phyloP scores from a whole-genome alignment of 768 basidiomycete species.

The Rhizopogon sp. region DNA sequence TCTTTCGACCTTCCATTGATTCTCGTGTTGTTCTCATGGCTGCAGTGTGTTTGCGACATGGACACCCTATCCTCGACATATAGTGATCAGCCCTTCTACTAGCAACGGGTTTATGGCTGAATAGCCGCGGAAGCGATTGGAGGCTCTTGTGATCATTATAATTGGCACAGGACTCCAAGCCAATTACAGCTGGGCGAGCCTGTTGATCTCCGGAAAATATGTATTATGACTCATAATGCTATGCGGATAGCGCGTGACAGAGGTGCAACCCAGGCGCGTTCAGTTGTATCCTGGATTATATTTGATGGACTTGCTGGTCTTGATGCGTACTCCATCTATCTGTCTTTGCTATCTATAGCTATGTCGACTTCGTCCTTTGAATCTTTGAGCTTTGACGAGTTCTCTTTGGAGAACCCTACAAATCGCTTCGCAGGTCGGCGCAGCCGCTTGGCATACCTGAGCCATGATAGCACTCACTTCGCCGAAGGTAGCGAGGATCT shows the following conservation, averaged over 20 bases:
- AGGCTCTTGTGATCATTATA: neutral
- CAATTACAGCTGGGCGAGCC: too few species aligned
- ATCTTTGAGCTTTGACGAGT: slow-evolving; percentile 20
- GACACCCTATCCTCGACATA: neutral
- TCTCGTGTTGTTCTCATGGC: neutral
- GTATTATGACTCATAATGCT: neutral
- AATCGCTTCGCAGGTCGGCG: slow-evolving; percentile 31
- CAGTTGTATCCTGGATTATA: neutral
- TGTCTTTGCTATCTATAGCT: slow-evolving; percentile 1
- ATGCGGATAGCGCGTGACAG: neutral
- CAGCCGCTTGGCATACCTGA: slow-evolving; percentile 39
- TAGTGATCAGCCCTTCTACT: too few species aligned
- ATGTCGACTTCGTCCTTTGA: slow-evolving; percentile 3
- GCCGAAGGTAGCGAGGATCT: slow-evolving; percentile 23
- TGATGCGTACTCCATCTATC: neutral
- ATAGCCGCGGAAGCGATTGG: neutral
- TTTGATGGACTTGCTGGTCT: neutral
- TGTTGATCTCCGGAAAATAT: neutral
- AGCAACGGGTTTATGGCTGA: neutral
- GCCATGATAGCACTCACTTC: slow-evolving; percentile 30
- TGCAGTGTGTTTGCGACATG: neutral
- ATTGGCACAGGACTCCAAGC: neutral
- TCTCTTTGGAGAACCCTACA: slow-evolving; percentile 37
- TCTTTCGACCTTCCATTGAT: slow-evolving; percentile 11
- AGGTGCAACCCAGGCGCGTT: neutral